Percentiles rank a stretch among this genome's conserved stretches.
Evolutionary conservation across 2,329 filamentous ascomycete genomes (phyloP).

Genomic region (Phialophora verrucosa): DNA sequence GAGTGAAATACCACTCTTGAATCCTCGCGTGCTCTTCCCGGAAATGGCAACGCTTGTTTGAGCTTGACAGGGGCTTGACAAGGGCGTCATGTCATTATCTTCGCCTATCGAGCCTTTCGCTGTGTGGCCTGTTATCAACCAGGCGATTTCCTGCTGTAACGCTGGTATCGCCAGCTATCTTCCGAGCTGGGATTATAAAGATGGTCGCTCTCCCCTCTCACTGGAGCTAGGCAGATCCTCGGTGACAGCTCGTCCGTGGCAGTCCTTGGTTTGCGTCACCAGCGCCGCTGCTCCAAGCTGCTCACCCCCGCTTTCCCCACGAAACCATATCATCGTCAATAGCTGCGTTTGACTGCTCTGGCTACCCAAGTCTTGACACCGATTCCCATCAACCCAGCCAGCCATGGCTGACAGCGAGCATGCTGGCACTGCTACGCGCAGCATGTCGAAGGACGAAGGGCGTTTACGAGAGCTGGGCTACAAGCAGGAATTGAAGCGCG

Average conservation of each 20-base stretch:
- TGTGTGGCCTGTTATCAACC: constrained; percentile 28
- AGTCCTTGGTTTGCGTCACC: not conserved
- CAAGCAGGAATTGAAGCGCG: constrained; percentile 63
- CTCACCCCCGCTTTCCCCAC: constrained; percentile 25
- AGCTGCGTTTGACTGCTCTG: not conserved
- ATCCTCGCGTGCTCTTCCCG: constrained; percentile 28
- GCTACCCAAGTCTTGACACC: not conserved
- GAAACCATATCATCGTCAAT: not conserved
- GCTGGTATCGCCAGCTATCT: constrained; percentile 11
- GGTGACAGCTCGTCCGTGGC: constrained; percentile 8
- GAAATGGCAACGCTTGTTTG: constrained; percentile 23
- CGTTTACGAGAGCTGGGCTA: constrained; percentile 64
- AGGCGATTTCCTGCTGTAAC: constrained; percentile 7
- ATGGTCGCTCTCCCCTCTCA: constrained; percentile 3
- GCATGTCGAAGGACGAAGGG: constrained; percentile 52
- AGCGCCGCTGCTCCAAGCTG: not conserved
- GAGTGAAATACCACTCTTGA: not conserved
- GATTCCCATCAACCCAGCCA: constrained; percentile 5
- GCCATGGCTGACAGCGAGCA: constrained; percentile 32
- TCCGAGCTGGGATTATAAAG: constrained; percentile 28
- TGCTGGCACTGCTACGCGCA: constrained; percentile 26
- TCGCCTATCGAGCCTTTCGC: constrained; percentile 10
- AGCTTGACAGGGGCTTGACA: constrained; percentile 20
- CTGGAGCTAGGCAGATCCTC: not conserved
- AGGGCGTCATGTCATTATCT: constrained; percentile 29